A percentile compares a stretch with the other conserved stretches of the same genome.
These are phyloP conservation scores for Coniosporium apollinis DNA, from an alignment of 495 filamentous ascomycete species.

Conservation along the genomic window DNA sequence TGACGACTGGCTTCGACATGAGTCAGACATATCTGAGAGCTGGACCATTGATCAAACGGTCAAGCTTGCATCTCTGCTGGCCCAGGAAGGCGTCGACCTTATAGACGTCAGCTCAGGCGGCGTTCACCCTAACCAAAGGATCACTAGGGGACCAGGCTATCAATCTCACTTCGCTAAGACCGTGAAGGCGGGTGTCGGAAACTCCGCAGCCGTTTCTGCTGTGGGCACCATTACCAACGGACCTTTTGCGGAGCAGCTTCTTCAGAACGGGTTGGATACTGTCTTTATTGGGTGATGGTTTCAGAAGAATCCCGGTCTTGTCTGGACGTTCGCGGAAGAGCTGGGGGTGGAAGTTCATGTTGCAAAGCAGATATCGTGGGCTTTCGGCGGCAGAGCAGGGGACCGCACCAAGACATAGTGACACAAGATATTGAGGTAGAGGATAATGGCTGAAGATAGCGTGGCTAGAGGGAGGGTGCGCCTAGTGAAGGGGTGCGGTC, in stretches of 20 bases:
- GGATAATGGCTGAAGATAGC: too few relatives aligned
- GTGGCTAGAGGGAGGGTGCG: too few relatives aligned
- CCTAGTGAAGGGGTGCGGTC: too few relatives aligned
- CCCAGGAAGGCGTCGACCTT: constrained; percentile 40
- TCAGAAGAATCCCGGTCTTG: constrained; percentile 50
- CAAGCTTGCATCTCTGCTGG: constrained; percentile 34
- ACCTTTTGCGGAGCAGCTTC: constrained; percentile 33
- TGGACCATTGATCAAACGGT: constrained; percentile 43
- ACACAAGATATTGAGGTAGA: too few relatives aligned
- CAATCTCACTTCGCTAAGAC: constrained; percentile 46
- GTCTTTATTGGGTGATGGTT: constrained; percentile 46
- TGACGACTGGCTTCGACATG: constrained; percentile 31
- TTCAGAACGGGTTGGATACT: constrained; percentile 42
- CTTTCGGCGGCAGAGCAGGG: constrained; percentile 24
- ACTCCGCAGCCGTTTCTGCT: constrained; percentile 37
- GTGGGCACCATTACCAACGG: constrained; percentile 48
- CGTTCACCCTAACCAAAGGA: constrained; percentile 39
- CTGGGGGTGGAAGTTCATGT: constrained; percentile 42
- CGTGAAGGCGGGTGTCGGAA: constrained; percentile 46
- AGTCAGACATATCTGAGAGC: constrained; percentile 25
- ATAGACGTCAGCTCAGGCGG: constrained; percentile 49
- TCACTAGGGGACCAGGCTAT: constrained; percentile 40
- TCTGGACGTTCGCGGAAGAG: constrained; percentile 53
- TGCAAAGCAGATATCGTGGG: constrained; percentile 54
- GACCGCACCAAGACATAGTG: too few relatives aligned